Evolutionary conservation across 1,284 basidiomycete genomes (phyloP).

Genomic region (Bjerkandera adusta): DNA sequence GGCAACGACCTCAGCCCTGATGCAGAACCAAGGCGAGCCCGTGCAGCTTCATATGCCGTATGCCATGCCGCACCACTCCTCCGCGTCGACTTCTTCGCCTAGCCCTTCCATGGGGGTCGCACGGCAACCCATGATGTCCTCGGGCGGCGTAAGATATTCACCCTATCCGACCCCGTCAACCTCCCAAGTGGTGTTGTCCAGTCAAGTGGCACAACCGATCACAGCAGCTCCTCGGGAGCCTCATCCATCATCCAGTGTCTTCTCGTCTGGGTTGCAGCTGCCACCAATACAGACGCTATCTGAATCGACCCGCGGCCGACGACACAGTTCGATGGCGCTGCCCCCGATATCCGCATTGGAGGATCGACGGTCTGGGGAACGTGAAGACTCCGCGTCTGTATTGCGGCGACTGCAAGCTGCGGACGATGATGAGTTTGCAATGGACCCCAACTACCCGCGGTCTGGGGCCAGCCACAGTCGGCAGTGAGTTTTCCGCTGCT

Average conservation of each 20-base stretch:
- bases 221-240: background rate
- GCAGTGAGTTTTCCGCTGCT: too few relatives aligned
- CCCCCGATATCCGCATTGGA: slow-evolving; percentile 70
- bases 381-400: slow-evolving; percentile 60
- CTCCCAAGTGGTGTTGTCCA: background rate
- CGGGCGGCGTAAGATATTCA: slow-evolving; percentile 35
- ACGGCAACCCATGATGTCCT: slow-evolving; percentile 1
- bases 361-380: slow-evolving; percentile 47
- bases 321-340: slow-evolving; percentile 42
- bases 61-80: slow-evolving; percentile 20
- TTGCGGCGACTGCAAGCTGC: slow-evolving; percentile 53
- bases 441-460: too few relatives aligned
- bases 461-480: too few relatives aligned
- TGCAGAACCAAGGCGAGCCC: slow-evolving; percentile 14
- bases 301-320: slow-evolving; percentile 10
- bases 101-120: background rate
- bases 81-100: slow-evolving; percentile 12
- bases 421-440: slow-evolving; percentile 37
- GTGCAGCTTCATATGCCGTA: slow-evolving; percentile 30
- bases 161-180: slow-evolving; percentile 39
- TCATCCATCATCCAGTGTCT: background rate
- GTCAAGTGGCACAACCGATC: background rate
- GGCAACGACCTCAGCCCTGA: slow-evolving; percentile 7
- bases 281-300: slow-evolving; percentile 8
- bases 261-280: slow-evolving; percentile 9